Evolutionary conservation across 2,329 filamentous ascomycete genomes (phyloP).

Genomic region (Teratosphaeria zuluensis): DNA sequence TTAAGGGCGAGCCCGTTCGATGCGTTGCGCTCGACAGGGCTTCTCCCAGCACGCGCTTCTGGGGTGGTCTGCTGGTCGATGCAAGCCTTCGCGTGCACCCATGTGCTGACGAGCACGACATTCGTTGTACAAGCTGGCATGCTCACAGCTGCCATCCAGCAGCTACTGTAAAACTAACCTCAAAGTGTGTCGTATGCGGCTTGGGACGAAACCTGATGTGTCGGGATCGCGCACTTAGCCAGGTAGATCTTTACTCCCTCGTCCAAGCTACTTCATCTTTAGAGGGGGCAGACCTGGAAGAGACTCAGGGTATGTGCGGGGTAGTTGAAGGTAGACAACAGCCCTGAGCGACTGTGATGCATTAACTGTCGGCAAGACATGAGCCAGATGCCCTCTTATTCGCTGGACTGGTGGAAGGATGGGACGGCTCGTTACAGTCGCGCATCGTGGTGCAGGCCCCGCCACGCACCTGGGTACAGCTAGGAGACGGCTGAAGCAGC

Average conservation of each 20-base stretch:
- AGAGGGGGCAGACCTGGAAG: not conserved
- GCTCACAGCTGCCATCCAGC: not conserved
- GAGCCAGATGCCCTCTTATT: not conserved
- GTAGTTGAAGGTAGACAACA: not conserved
- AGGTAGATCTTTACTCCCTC: not conserved
- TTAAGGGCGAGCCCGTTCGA: not conserved
- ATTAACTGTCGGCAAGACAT: not conserved
- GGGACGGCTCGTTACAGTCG: not conserved
- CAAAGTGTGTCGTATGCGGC: not conserved
- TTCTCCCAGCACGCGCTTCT: not conserved
- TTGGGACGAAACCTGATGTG: not conserved
- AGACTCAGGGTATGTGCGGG: not conserved
- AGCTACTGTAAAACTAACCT: not conserved
- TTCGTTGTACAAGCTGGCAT: not conserved
- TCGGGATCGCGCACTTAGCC: not conserved
- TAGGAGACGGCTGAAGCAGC: not conserved
- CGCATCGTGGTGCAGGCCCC: not conserved
- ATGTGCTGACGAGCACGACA: not conserved
- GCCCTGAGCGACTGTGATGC: not conserved
- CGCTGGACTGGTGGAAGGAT: not conserved
- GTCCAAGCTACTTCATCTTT: not conserved
- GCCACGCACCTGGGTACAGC: not conserved
- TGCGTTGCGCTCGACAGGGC: not conserved
- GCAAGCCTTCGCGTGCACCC: not conserved
- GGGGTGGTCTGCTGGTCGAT: not conserved